Evolutionary conservation across 108 stramenopile species (phyloP).

Genomic region (Asterionellopsis glacialis): DNA sequence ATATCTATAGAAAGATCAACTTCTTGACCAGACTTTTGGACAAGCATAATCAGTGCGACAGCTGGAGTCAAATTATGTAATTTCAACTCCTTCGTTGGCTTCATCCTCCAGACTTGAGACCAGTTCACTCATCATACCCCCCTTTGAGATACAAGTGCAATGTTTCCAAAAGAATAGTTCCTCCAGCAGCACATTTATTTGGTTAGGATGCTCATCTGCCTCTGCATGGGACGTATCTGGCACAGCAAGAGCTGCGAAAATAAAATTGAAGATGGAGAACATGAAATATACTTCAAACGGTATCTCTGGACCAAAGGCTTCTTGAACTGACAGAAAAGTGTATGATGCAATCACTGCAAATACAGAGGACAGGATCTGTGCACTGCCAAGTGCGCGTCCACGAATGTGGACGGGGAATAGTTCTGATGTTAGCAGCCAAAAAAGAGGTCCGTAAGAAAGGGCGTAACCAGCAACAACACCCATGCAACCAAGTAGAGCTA

Average conservation of each 20-base stretch:
- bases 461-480: conserved; percentile 65
- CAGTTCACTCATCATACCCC: no score
- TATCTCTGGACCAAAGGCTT: conserved; percentile 26
- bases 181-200: no score
- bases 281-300: conserved; percentile 47
- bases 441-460: conserved; percentile 57
- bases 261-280: conserved; percentile 32
- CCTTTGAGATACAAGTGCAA: no score
- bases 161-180: no score
- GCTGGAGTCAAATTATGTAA: no score
- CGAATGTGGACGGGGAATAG: conserved; percentile 63
- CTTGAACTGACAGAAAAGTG: conserved; percentile 46
- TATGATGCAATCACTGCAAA: conserved; percentile 48
- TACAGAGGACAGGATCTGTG: conserved; percentile 44
- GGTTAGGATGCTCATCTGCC: no score
- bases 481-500: conserved; percentile 44
- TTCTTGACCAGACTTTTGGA: no score
- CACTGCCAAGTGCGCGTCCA: conserved; percentile 55
- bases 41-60: no score
- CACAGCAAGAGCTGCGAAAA: conserved; percentile 50
- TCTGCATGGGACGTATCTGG: conserved; percentile 41
- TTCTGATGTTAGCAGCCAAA: conserved; percentile 68
- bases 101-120: no score
- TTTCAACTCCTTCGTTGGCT: no score
- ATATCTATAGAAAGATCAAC: no score